Base-by-base conservation (phyloP, 192 early-diverging fungal species). In the Coemansia sp. region DNA sequence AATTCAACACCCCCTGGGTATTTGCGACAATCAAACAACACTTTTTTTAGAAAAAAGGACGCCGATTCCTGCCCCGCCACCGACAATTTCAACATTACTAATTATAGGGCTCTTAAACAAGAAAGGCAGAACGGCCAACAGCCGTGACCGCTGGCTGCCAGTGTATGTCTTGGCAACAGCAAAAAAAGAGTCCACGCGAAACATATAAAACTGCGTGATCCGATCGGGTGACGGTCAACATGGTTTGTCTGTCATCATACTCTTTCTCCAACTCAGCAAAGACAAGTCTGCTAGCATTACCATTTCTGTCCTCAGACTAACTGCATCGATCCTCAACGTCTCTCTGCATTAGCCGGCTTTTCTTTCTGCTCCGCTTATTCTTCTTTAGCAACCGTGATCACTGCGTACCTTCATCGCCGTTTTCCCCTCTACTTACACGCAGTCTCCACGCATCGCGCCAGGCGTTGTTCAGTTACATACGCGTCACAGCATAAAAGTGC, bases 191-290 rank as follows among this genome's bases (percentile, higher is more conserved):
- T 17, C 57, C 57, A 35, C 33, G 14, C 33, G 57, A 59, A 33
- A 59, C 57, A 59, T 34, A 57, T 56, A 56, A 33, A 56, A 22
- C 20, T 56, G 12, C 22, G 12, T 56, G 22, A 56, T 56, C 54
- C 54, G 32, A 22, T 56, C 54, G 54, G 54, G 34, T 15, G 45
- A 48, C 45, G 8, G 45, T 48, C 45, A 12, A 48, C 14, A 12
- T 48, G 45, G 45, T 48, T 48, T 48, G 14, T 35, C 15, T 32
- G 56, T 35, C 34, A 8, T 33, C 56, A 34, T 12, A 56, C 18
- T 22, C 12, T 56, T 56, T 56, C 32, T 33, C 22, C 54, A 56
- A 4, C 54, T 28, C 54, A 4, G 5, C 32, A 56, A 56, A 56
- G 45, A 48, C 45, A 48, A 48, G 12, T 12, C 17, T 3, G 45